These are phyloP conservation scores for Termitomyces sp. DNA, from an alignment of 768 basidiomycete genomes.

Conservation along the genomic window DNA sequence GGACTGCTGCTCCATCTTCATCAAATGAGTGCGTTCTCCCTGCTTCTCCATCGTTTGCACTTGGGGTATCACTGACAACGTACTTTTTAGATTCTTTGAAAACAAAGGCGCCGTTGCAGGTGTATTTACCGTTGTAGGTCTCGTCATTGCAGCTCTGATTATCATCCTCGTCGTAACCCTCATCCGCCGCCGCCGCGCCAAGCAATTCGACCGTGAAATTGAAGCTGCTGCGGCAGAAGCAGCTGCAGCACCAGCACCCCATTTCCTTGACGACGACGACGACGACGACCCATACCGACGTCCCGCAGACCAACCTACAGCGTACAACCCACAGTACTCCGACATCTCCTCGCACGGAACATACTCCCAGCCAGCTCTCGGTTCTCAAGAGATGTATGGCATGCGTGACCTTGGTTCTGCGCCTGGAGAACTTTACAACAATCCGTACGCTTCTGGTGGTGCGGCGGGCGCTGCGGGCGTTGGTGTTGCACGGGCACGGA, in stretches of 20 bases:
- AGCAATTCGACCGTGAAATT: constrained; percentile 68
- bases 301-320: not conserved
- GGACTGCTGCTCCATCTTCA: not conserved
- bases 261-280: constrained; percentile 55
- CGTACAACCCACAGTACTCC: constrained; percentile 9
- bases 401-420: constrained; percentile 30
- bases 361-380: constrained; percentile 42
- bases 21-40: constrained; percentile 5
- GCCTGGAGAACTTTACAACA: constrained; percentile 30
- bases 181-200: constrained; percentile 59
- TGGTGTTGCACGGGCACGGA: constrained; percentile 36
- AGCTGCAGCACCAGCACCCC: constrained; percentile 44
- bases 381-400: constrained; percentile 37
- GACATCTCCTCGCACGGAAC: constrained; percentile 41
- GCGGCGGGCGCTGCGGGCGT: constrained; percentile 36
- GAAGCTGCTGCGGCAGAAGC: constrained; percentile 68
- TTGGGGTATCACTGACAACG: not conserved
- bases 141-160: constrained; percentile 47
- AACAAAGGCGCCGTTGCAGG: constrained; percentile 74
- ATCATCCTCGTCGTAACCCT: constrained; percentile 44
- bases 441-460: constrained; percentile 14
- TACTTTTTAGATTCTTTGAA: constrained; percentile 30
- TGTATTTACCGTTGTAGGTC: constrained; percentile 66
- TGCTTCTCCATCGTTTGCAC: not conserved
- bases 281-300: constrained; percentile 22